A percentile compares a stretch with the other conserved stretches of the same genome.
These are phyloP conservation scores for Senecio squalidus DNA, from an alignment of 140 eudicot species.

Conservation along the genomic window DNA sequence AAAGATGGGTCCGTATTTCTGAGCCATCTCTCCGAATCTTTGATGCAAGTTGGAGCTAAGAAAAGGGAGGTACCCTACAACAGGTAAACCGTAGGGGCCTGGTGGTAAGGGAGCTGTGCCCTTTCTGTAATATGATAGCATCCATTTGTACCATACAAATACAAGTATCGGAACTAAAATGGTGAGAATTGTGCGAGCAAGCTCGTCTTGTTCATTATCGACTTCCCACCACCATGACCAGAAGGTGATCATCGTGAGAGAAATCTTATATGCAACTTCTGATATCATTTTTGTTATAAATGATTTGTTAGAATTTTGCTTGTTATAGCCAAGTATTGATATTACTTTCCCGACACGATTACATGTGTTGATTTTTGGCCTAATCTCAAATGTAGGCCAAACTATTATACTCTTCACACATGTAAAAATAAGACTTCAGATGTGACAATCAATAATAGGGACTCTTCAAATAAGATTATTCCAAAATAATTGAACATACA, in stretches of 20 bases:
- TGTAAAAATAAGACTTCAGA: too few relatives aligned
- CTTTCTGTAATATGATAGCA: not conserved
- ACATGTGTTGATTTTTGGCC: too few relatives aligned
- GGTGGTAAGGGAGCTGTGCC: conserved; percentile 8
- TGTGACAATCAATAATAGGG: too few relatives aligned
- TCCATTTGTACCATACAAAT: conserved; percentile 10
- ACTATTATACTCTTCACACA: too few relatives aligned
- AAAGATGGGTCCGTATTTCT: conserved; percentile 25
- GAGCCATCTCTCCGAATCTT: conserved; percentile 22
- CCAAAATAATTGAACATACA: too few relatives aligned
- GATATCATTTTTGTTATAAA: conserved; percentile 9
- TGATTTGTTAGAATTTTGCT: too few relatives aligned
- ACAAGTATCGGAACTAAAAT: not conserved
- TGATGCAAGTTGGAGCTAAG: conserved; percentile 25
- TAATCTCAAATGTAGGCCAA: too few relatives aligned
- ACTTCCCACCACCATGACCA: conserved; percentile 27
- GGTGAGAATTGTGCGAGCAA: conserved; percentile 2
- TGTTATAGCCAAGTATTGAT: too few relatives aligned
- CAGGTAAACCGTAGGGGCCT: conserved; percentile 32
- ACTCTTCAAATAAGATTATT: too few relatives aligned
- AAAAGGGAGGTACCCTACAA: conserved; percentile 34
- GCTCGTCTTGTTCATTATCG: not conserved
- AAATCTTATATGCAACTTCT: not conserved
- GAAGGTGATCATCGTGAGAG: not conserved
- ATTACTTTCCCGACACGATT: too few relatives aligned